Percentiles rank a stretch among this genome's conserved stretches.
phyloP scores from a whole-genome alignment of 2,329 filamentous ascomycete genomes.

The Colletotrichum eremochloae region DNA sequence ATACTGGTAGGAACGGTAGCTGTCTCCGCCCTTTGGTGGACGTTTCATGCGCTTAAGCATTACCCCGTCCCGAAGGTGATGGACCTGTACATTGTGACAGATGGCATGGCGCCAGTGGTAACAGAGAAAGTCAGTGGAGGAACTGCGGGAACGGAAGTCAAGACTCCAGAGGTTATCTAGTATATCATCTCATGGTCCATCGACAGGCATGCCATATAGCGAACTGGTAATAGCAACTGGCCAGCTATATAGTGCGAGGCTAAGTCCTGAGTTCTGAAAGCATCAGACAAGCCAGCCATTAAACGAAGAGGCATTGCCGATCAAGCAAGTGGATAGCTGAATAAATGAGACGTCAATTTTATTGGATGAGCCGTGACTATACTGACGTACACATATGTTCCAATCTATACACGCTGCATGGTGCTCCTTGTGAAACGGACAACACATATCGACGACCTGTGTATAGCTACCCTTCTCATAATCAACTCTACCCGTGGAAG shows the following conservation, averaged over 20 bases:
- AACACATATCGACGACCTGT: neutral
- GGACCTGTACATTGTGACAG: slow-evolving; percentile 57
- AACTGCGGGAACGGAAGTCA: slow-evolving; percentile 20
- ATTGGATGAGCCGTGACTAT: neutral
- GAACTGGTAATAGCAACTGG: neutral
- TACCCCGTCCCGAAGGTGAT: slow-evolving; percentile 66
- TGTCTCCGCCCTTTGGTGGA: slow-evolving; percentile 64
- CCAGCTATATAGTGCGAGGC: neutral
- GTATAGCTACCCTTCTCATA: neutral
- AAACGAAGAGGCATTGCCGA: too few species aligned
- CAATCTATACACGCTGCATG: neutral
- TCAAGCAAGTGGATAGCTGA: neutral
- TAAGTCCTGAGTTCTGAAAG: too few species aligned
- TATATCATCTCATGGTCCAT: too few species aligned
- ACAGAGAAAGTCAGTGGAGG: slow-evolving; percentile 34
- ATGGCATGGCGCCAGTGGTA: neutral
- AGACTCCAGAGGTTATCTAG: neutral
- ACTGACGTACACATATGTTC: neutral
- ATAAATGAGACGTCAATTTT: neutral
- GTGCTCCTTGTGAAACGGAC: neutral
- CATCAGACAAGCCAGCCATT: neutral
- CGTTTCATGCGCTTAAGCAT: slow-evolving; percentile 59
- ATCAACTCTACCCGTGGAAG: neutral
- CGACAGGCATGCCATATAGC: neutral
- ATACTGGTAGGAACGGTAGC: slow-evolving; percentile 64